A percentile compares a stretch with the other conserved stretches of the same genome.
Conservation (phyloP, 768 basidiomycete genomes). For the Boletus subcaerulescens region DNA sequence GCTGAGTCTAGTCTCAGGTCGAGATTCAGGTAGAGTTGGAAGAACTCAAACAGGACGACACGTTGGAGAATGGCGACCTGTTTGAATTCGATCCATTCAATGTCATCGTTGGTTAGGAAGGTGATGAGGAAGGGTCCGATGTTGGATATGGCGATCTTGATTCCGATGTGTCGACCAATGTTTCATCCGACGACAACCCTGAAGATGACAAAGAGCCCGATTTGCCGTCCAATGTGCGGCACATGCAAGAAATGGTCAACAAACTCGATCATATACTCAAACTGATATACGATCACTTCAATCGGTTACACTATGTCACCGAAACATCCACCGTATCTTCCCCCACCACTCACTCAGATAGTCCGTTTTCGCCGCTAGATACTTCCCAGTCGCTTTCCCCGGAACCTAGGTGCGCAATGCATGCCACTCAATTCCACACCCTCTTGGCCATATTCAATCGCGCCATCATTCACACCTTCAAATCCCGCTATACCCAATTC, state of each 20-base stretch:
- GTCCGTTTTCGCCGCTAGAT: conserved; percentile 18
- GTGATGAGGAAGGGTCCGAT: conserved; percentile 55
- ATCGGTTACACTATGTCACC: conserved; percentile 40
- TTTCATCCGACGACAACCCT: conserved; percentile 68
- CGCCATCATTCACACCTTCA: conserved; percentile 91
- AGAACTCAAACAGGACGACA: conserved; percentile 73
- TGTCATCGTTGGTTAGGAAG: conserved; percentile 74
- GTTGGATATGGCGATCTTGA: conserved; percentile 50
- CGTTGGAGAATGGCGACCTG: conserved; percentile 49
- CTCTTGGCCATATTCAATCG: conserved; percentile 93
- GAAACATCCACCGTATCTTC: conserved; percentile 17
- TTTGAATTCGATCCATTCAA: conserved; percentile 88
- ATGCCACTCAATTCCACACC: conserved; percentile 71
- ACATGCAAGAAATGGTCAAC: conserved; percentile 82
- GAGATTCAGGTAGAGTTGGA: conserved; percentile 97
- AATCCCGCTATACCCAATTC: conserved; percentile 97
- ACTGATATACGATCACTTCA: conserved; percentile 83
- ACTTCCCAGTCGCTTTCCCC: conserved; percentile 26
- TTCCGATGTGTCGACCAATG: conserved; percentile 58
- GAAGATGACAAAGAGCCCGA: conserved; percentile 38
- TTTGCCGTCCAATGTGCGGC: conserved; percentile 52
- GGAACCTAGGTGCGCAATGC: conserved; percentile 38
- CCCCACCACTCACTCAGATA: conserved; percentile 1
- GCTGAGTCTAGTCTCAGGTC: conserved; percentile 49
- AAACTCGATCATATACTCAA: conserved; percentile 90